phyloP scores from a whole-genome alignment of 495 filamentous ascomycete species.

The Extremus antarcticus region DNA sequence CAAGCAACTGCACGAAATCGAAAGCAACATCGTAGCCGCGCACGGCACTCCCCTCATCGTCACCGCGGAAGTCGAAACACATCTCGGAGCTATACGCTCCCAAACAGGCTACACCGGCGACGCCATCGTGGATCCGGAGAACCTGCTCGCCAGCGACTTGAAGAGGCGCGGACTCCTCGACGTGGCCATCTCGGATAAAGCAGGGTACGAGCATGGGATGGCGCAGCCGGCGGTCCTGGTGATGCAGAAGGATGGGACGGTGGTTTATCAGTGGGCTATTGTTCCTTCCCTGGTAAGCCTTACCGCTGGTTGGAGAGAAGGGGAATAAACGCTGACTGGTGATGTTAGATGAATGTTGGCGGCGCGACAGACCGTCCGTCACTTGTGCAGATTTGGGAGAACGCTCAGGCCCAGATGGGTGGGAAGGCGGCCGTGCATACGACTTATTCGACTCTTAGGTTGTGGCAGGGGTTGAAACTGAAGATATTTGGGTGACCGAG shows the following conservation, averaged over 20 bases:
- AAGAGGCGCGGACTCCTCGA: not conserved
- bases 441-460: too few species aligned
- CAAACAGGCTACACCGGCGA: not conserved
- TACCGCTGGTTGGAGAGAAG: too few species aligned
- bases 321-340: too few species aligned
- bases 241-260: not conserved
- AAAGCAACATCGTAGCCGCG: not conserved
- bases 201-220: not conserved
- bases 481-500: too few species aligned
- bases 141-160: not conserved
- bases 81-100: not conserved
- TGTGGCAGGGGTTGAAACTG: too few species aligned
- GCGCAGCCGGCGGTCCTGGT: not conserved
- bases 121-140: not conserved
- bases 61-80: not conserved
- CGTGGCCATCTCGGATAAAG: not conserved
- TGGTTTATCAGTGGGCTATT: not conserved
- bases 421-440: too few species aligned
- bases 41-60: not conserved
- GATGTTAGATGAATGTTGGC: too few species aligned
- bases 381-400: too few species aligned
- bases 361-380: too few species aligned
- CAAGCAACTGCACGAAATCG: not conserved
- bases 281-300: not conserved
- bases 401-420: too few species aligned